phyloP scores from a whole-genome alignment of 257 asterid species.

The Solanum tarapatanum region DNA sequence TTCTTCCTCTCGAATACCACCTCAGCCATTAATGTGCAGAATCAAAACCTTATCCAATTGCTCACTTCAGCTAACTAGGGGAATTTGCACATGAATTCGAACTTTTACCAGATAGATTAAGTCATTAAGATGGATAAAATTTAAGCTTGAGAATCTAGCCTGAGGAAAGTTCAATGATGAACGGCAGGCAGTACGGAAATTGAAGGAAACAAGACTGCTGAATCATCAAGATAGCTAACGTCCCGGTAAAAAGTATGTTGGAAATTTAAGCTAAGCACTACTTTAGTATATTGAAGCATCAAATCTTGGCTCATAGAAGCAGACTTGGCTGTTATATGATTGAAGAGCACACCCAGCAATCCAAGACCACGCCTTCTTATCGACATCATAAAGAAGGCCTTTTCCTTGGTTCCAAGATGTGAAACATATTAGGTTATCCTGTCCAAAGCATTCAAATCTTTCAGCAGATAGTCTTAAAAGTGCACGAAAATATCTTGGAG shows the following conservation, averaged over 20 bases:
- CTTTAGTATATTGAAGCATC: constrained; percentile 55
- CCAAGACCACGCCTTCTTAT: constrained; percentile 95
- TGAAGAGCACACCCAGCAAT: constrained; percentile 92
- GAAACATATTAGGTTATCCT: constrained; percentile 88
- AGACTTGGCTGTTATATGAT: constrained; percentile 85
- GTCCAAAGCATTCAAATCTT: constrained; percentile 96
- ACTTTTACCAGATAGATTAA: neutral
- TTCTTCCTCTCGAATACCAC: neutral
- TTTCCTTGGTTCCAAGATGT: constrained; percentile 98
- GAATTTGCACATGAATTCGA: neutral
- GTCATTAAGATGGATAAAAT: neutral
- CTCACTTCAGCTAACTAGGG: neutral
- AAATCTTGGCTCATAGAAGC: constrained; percentile 97
- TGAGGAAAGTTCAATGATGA: neutral
- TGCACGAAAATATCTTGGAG: constrained; percentile 76
- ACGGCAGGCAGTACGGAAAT: neutral
- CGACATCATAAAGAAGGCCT: constrained; percentile 88
- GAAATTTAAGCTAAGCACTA: neutral
- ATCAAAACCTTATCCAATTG: neutral
- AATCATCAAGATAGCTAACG: neutral
- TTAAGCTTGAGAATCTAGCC: neutral
- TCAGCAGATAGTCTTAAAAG: constrained; percentile 91
- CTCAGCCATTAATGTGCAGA: neutral
- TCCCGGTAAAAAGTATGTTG: neutral
- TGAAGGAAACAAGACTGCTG: neutral